Conservation (phyloP, 2,329 filamentous ascomycete species). For the Ophiocordyceps robertsii region DNA sequence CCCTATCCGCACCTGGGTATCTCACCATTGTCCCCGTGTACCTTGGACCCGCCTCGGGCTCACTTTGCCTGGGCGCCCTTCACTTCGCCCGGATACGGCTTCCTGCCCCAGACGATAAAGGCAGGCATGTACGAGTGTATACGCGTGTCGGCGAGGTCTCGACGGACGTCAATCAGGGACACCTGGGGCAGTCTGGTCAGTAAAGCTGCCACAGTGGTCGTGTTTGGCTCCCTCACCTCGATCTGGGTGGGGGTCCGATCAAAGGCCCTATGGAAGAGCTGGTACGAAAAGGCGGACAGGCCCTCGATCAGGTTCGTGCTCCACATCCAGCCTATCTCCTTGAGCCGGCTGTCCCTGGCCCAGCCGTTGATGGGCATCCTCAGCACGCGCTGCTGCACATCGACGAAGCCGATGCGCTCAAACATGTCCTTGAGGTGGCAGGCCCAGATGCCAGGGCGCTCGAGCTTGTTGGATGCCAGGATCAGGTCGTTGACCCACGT, state of each 20-base stretch:
- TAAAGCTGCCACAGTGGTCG: no score
- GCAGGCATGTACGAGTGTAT: conserved; percentile 36
- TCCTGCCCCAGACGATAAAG: conserved; percentile 36
- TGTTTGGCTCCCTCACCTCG: conserved; percentile 22
- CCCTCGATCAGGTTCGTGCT: conserved; percentile 28
- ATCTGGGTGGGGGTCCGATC: conserved; percentile 30
- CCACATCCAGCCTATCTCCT: conserved; percentile 30
- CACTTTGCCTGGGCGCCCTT: no score
- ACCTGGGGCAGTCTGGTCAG: conserved; percentile 13
- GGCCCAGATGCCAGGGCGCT: conserved; percentile 22
- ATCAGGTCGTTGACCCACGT: conserved; percentile 27
- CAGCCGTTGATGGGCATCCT: conserved; percentile 42
- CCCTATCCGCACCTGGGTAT: no score
- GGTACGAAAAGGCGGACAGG: conserved; percentile 29
- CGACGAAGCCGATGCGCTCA: conserved; percentile 38
- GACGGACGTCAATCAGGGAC: conserved; percentile 33
- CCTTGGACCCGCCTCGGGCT: no score
- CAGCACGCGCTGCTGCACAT: conserved; percentile 37
- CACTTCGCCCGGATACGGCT: conserved; percentile 25
- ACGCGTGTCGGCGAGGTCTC: conserved; percentile 28
- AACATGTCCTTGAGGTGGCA: conserved; percentile 22
- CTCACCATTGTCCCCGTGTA: no score
- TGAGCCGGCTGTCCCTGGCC: conserved; percentile 31
- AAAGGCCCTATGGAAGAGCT: conserved; percentile 25
- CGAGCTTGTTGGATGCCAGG: conserved; percentile 20